Evolutionary conservation across 805 yeast genomes (phyloP), one percentile per base, ranked within the genome.

Genomic region (Candida succiphila): DNA sequence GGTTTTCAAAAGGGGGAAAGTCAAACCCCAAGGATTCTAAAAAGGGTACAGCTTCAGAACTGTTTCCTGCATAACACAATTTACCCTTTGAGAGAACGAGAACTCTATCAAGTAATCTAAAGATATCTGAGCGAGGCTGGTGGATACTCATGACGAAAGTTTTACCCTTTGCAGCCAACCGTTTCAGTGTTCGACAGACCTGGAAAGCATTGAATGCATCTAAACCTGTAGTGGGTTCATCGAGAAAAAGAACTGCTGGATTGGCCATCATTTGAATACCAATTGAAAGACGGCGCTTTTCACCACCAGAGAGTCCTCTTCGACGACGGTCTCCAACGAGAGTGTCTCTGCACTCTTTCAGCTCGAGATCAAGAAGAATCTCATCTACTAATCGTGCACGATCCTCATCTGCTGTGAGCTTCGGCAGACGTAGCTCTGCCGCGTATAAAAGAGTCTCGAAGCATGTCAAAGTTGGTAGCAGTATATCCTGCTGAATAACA

Each of bases 181-280:
- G 64, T 42, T 74, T 70, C 35, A 86, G 63, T 0, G 84, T 72
- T 29, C 67, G 60, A 13, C 85, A 69, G 24, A 85, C 60, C 36
- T 75, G 58, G 41, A 65, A 70, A 0, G 95, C 88, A 10, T 87
- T 76, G 39, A 74, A 75, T 5, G 94, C 77, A 53, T 85, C 95
- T 23, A 85, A 57, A 1, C 95, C 94, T 0, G 95, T 84, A 1
- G 95, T 85, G 5, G 95, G 94, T 45, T 85, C 95, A 52, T 85
- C 95, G 28, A 85, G 55, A 45, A 84, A 84, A 38, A 86, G 54
- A 2, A 85, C 60, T 0, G 87, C 73, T 0, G 95, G 95, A 41
- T 76, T 80, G 5, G 82, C 71, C 31, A 85, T 61, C 48, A 85
- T 58, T 51, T 85, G 94, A 14, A 84, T 71, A 0, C 85, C 95